A percentile compares a stretch with the other conserved stretches of the same genome.
phyloP scores from a whole-genome alignment of 2,329 filamentous ascomycete species.

The Fusarium sororula region DNA sequence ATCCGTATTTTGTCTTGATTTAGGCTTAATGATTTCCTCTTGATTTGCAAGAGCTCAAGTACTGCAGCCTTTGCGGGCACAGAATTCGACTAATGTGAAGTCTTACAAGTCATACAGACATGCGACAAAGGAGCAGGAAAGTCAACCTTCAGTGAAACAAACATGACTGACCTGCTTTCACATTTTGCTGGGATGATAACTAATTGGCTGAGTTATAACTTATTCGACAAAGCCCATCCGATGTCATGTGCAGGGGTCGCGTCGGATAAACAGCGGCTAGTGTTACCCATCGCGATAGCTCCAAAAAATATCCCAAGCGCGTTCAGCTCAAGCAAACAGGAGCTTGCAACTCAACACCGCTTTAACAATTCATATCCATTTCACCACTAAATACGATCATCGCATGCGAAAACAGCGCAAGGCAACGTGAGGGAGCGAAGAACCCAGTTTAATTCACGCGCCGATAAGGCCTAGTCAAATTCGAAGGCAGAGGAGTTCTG shows the following conservation, averaged over 20 bases:
- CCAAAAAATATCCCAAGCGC: slow-evolving; percentile 43
- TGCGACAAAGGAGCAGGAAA: neutral
- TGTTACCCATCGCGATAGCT: slow-evolving; percentile 42
- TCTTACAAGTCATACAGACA: neutral
- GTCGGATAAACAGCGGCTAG: slow-evolving; percentile 38
- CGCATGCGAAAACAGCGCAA: slow-evolving; percentile 22
- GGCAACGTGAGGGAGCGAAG: slow-evolving; percentile 6
- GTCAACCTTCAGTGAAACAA: neutral
- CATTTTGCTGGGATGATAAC: neutral
- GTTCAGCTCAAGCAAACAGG: slow-evolving; percentile 29
- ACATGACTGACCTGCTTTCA: neutral
- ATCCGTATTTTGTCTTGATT: neutral
- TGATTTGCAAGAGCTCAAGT: neutral
- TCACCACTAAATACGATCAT: slow-evolving; percentile 11
- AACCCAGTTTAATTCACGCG: slow-evolving; percentile 2
- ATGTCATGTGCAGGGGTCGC: neutral
- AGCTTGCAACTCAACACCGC: slow-evolving; percentile 25
- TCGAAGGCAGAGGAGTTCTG: slow-evolving; percentile 30
- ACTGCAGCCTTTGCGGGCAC: neutral
- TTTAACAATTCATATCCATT: slow-evolving; percentile 23
- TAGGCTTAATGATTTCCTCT: neutral
- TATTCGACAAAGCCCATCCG: neutral
- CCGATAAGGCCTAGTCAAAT: slow-evolving; percentile 8
- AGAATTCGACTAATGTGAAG: neutral
- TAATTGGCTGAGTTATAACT: neutral